These are phyloP conservation scores for Casaregolazyma suthepensis DNA, from an alignment of 1,139 yeast species.

Conservation along the genomic window DNA sequence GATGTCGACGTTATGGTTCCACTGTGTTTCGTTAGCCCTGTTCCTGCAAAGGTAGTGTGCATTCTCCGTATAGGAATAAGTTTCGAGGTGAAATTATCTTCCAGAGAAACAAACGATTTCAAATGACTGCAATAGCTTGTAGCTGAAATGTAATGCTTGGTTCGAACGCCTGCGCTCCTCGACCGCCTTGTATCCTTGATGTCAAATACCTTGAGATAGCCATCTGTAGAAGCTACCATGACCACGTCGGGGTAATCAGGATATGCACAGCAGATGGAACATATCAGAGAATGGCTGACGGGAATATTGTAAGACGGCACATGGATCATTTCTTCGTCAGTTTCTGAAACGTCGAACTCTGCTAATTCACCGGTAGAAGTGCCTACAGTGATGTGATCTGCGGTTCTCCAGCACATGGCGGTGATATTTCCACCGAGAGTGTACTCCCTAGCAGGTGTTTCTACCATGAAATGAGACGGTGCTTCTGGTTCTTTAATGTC, in stretches of 20 bases:
- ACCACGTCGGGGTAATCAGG: constrained; percentile 39
- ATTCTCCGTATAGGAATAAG: constrained; percentile 34
- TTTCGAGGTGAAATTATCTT: constrained; percentile 37
- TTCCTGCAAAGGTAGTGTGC: constrained; percentile 31
- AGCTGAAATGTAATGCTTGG: constrained; percentile 30
- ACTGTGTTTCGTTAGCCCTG: constrained; percentile 35
- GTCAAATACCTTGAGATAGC: constrained; percentile 38
- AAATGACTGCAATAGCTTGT: constrained; percentile 37
- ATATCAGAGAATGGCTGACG: constrained; percentile 47
- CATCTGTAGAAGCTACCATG: constrained; percentile 46
- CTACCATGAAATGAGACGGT: constrained; percentile 26
- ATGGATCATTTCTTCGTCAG: constrained; percentile 11
- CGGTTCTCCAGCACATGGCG: constrained; percentile 50
- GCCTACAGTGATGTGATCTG: constrained; percentile 52
- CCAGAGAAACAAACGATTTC: constrained; percentile 37
- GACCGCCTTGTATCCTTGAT: constrained; percentile 38
- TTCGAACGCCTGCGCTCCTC: constrained; percentile 32
- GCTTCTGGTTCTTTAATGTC: constrained; percentile 32
- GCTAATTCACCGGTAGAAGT: constrained; percentile 60
- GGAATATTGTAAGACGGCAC: constrained; percentile 46
- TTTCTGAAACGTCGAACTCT: constrained; percentile 45
- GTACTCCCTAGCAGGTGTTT: constrained; percentile 32
- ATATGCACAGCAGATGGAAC: constrained; percentile 40
- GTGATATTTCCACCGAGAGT: constrained; percentile 36
- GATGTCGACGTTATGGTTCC: constrained; percentile 38